Percentiles rank a stretch among this genome's conserved stretches.
These are phyloP conservation scores for Mikania micrantha DNA, from an alignment of 129 eudicot genomes.

Conservation along the genomic window DNA sequence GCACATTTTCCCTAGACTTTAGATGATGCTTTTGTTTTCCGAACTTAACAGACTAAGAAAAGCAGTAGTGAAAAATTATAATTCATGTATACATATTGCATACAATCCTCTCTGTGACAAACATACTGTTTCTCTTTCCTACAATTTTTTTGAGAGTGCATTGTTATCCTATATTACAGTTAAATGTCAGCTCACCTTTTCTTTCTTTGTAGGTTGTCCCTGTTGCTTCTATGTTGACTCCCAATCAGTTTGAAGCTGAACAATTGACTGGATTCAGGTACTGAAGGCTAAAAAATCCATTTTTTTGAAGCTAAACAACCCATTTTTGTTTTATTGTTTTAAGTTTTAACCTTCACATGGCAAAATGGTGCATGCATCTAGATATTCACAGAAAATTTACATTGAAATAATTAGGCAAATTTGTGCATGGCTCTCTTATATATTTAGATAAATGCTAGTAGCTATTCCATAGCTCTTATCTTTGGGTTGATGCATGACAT, in stretches of 20 bases:
- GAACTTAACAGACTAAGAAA: slow-evolving; percentile 7
- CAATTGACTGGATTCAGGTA: slow-evolving; percentile 78
- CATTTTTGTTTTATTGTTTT: background rate
- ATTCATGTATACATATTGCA: background rate
- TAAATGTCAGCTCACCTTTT: background rate
- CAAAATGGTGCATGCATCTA: slow-evolving; percentile 4
- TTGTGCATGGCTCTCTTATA: background rate
- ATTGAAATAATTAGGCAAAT: background rate
- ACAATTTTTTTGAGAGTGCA: background rate
- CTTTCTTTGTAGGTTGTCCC: slow-evolving; percentile 77
- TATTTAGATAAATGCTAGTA: background rate
- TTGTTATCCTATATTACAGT: background rate
- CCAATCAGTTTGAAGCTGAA: slow-evolving; percentile 98
- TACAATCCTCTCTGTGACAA: background rate
- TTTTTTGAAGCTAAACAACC: background rate
- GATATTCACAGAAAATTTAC: background rate
- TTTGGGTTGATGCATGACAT: background rate
- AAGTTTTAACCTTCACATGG: background rate
- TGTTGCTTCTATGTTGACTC: slow-evolving; percentile 98
- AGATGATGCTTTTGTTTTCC: background rate
- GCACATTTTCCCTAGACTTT: background rate
- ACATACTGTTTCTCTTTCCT: background rate
- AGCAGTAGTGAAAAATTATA: background rate
- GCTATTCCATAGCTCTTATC: background rate
- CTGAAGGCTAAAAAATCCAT: too few relatives aligned